Percentiles rank a stretch among this genome's conserved stretches.
Conservation (phyloP, 164 flowering plant genomes). For the Stephania yunnanensis region DNA sequence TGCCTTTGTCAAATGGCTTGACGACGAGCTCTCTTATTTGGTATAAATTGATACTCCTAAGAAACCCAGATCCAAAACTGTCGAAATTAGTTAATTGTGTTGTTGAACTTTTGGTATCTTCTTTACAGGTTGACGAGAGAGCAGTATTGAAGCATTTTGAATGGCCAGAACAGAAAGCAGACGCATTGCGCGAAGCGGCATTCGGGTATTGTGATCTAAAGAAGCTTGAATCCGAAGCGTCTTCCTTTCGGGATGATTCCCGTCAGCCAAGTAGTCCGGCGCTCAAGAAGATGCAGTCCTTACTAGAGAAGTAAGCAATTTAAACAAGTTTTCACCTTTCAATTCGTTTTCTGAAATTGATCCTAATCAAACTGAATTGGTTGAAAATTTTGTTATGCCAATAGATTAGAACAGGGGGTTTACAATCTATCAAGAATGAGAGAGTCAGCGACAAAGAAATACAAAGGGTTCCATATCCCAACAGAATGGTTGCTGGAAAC, state of each 20-base stretch:
- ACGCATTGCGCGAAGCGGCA: constrained; percentile 93
- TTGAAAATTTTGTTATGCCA: not conserved
- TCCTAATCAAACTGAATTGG: not conserved
- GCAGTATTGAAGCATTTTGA: constrained; percentile 94
- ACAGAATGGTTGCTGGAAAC: constrained; percentile 86
- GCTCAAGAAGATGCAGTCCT: constrained; percentile 84
- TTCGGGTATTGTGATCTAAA: constrained; percentile 85
- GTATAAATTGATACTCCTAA: constrained; percentile 23
- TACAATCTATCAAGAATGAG: constrained; percentile 74
- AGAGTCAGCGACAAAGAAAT: constrained; percentile 68
- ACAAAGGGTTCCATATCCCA: constrained; percentile 64
- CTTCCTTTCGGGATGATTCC: constrained; percentile 47
- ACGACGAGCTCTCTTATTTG: constrained; percentile 90
- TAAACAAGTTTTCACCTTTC: not conserved
- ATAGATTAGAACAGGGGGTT: constrained; percentile 83
- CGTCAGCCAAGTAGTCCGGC: constrained; percentile 76
- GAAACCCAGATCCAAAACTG: not conserved
- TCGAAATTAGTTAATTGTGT: not conserved
- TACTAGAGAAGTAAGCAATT: constrained; percentile 66
- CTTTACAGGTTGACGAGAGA: constrained; percentile 82
- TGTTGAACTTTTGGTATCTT: not conserved
- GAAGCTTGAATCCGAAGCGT: constrained; percentile 75
- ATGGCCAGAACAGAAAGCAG: constrained; percentile 98
- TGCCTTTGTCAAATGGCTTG: constrained; percentile 93
- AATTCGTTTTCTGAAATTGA: not conserved